phyloP scores from a whole-genome alignment of 163 green algal genomes.

The Scenedesmus sp. region DNA sequence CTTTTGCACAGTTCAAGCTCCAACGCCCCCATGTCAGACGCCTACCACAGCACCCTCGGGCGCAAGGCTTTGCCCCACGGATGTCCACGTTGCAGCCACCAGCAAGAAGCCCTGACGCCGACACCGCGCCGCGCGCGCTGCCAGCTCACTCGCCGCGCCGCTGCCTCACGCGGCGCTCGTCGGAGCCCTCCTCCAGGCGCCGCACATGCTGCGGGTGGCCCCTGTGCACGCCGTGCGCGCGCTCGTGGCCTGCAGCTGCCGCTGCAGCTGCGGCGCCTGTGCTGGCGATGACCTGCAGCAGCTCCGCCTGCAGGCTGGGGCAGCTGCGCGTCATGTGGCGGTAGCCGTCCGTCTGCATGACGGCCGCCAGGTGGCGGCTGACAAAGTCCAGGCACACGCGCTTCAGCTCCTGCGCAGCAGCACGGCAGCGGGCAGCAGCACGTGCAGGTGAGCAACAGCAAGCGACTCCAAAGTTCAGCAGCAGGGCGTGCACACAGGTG shows the following conservation, averaged over 20 bases:
- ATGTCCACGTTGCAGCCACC: background rate
- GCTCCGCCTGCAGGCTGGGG: constrained; percentile 55
- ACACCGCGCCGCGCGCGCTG: background rate
- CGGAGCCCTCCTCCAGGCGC: constrained; percentile 14
- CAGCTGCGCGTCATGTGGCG: constrained; percentile 70
- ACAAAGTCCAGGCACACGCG: constrained; percentile 95
- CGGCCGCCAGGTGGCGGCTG: constrained; percentile 84
- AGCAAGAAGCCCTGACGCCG: background rate
- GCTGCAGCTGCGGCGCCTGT: constrained; percentile 27
- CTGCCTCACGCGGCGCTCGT: constrained; percentile 42
- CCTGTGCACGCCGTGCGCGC: constrained; percentile 7
- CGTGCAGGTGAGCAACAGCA: background rate
- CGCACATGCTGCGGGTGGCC: constrained; percentile 12
- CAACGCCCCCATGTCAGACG: background rate
- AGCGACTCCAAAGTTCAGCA: background rate
- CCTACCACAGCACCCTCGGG: background rate
- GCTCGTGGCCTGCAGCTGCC: constrained; percentile 13
- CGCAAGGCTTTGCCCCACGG: background rate
- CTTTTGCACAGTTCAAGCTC: background rate
- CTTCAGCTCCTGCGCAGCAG: constrained; percentile 82
- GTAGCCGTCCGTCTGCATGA: constrained; percentile 94
- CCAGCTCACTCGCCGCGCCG: constrained; percentile 16
- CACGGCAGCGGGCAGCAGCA: background rate
- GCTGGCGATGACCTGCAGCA: constrained; percentile 53
- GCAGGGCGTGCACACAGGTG: background rate